A percentile compares a stretch with the other conserved stretches of the same genome.
phyloP scores from a whole-genome alignment of 768 basidiomycete genomes.

The Rhizopogon vesiculosus region DNA sequence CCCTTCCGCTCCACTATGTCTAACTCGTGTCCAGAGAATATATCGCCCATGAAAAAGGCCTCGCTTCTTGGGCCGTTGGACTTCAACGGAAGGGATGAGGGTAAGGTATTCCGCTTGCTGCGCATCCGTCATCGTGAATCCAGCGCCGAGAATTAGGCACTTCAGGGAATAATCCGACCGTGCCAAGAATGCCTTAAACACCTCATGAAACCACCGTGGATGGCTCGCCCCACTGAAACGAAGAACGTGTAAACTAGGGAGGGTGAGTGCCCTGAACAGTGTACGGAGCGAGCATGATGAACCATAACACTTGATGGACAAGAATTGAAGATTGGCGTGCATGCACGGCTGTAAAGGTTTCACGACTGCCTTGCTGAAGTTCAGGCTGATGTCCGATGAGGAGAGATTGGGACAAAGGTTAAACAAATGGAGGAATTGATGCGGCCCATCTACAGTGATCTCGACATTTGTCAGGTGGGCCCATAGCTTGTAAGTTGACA shows the following conservation, averaged over 20 bases:
- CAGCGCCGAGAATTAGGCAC: too few species aligned
- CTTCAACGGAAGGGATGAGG: too few species aligned
- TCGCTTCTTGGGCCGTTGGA: too few species aligned
- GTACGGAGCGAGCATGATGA: background rate
- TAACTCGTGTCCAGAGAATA: too few species aligned
- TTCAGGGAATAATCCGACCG: slow-evolving; percentile 3
- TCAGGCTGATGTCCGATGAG: slow-evolving; percentile 9
- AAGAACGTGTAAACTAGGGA: too few species aligned
- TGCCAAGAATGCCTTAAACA: slow-evolving; percentile 11
- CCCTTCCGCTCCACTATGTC: too few species aligned
- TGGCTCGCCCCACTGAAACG: too few species aligned
- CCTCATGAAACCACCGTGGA: slow-evolving; percentile 8
- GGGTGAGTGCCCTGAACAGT: too few species aligned
- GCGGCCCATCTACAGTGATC: background rate
- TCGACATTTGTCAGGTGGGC: slow-evolving; percentile 12
- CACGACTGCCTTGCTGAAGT: background rate
- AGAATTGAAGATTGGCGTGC: slow-evolving; percentile 7
- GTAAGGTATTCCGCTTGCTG: too few species aligned
- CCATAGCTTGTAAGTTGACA: slow-evolving; percentile 6
- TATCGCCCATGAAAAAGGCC: too few species aligned
- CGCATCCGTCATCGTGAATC: too few species aligned
- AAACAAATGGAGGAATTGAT: slow-evolving; percentile 6
- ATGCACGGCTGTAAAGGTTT: background rate
- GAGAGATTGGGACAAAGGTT: slow-evolving; percentile 13
- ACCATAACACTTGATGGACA: slow-evolving; percentile 5